Percentiles rank a stretch among this genome's conserved stretches.
These are phyloP conservation scores for Lentinula boryana DNA, from an alignment of 768 basidiomycete species.

Conservation along the genomic window DNA sequence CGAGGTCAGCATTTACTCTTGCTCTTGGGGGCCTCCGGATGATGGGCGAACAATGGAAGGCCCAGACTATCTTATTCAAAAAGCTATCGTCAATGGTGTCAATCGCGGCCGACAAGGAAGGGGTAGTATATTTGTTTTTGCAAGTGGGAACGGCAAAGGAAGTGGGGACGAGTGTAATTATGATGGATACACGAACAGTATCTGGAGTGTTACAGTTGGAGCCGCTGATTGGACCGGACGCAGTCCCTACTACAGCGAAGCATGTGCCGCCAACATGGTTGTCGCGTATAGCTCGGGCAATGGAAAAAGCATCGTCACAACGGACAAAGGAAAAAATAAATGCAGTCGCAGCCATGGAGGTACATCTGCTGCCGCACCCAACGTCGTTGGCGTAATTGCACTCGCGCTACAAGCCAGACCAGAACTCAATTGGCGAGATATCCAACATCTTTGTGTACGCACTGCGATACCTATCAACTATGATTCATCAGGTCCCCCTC, in stretches of 20 bases:
- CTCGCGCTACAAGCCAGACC: constrained; percentile 84
- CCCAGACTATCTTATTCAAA: constrained; percentile 84
- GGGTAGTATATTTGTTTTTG: constrained; percentile 94
- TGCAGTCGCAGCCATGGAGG: constrained; percentile 88
- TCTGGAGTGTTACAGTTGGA: constrained; percentile 92
- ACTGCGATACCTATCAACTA: constrained; percentile 76
- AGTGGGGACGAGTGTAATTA: constrained; percentile 97
- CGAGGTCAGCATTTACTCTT: constrained; percentile 89
- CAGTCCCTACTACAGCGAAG: constrained; percentile 95
- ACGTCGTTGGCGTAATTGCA: constrained; percentile 91
- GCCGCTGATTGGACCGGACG: constrained; percentile 89
- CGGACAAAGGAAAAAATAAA: constrained; percentile 80
- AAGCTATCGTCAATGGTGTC: constrained; percentile 91
- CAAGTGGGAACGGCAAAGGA: constrained; percentile 92
- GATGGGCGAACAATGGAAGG: constrained; percentile 94
- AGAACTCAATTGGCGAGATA: constrained; percentile 93
- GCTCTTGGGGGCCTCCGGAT: constrained; percentile 98
- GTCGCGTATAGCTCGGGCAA: constrained; percentile 95
- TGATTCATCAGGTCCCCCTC: constrained; percentile 23
- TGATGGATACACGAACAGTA: constrained; percentile 98
- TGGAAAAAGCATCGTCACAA: constrained; percentile 93
- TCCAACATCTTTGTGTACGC: constrained; percentile 84
- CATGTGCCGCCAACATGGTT: constrained; percentile 94
- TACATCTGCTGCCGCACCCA: constrained; percentile 96
- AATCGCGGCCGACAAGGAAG: constrained; percentile 85